Evolutionary conservation across 805 yeast genomes (phyloP).

Genomic region (Candida ponderosae): DNA sequence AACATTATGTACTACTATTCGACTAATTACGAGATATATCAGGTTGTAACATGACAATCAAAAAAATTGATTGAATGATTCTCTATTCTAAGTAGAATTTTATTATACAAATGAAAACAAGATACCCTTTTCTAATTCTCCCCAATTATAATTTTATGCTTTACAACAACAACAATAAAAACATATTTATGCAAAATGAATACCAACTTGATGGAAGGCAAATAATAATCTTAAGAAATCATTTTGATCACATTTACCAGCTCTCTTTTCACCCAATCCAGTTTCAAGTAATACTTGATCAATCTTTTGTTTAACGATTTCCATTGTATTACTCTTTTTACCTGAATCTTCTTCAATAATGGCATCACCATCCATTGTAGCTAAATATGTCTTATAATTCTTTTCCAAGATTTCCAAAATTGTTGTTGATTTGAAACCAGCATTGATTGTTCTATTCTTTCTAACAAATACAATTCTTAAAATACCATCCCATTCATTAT

Average conservation of each 20-base stretch:
- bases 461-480: conserved; percentile 87
- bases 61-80: too few species aligned
- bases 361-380: conserved; percentile 35
- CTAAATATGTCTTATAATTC: conserved; percentile 75
- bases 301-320: conserved; percentile 58
- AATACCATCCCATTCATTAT: conserved; percentile 95
- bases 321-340: conserved; percentile 31
- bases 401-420: conserved; percentile 76
- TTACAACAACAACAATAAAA: too few species aligned
- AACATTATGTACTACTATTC: neutral
- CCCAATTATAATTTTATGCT: too few species aligned
- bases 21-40: too few species aligned
- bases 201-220: conserved; percentile 95
- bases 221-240: conserved; percentile 81
- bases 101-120: too few species aligned
- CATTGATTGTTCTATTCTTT: conserved; percentile 86
- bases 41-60: too few species aligned
- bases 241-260: conserved; percentile 91
- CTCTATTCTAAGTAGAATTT: too few species aligned
- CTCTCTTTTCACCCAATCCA: conserved; percentile 75
- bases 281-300: conserved; percentile 71
- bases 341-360: conserved; percentile 31
- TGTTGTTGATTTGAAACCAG: conserved; percentile 82
- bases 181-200: conserved; percentile 71
- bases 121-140: too few species aligned